Percentiles rank a stretch among this genome's conserved stretches.
These are phyloP conservation scores for Barnettozyma wickerhamii DNA, from an alignment of 805 yeast species.

Conservation along the genomic window DNA sequence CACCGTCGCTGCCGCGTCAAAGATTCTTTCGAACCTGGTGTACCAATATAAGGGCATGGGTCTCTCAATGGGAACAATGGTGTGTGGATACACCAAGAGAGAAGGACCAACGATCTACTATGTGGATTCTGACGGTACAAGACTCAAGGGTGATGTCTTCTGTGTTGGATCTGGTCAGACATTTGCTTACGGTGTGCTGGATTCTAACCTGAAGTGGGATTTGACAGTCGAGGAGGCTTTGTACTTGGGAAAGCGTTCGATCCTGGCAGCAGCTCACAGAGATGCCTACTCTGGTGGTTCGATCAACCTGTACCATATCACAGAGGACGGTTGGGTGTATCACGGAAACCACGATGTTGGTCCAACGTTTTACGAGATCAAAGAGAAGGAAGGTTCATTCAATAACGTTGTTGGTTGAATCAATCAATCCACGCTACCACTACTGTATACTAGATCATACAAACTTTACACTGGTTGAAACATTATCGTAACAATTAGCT, in stretches of 20 bases:
- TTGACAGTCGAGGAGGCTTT: slow-evolving; percentile 89
- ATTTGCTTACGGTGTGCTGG: slow-evolving; percentile 97
- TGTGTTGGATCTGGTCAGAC: slow-evolving; percentile 99
- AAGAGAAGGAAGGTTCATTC: slow-evolving; percentile 84
- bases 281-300: slow-evolving; percentile 99
- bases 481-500: neutral
- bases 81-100: slow-evolving; percentile 92
- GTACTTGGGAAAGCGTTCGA: slow-evolving; percentile 90
- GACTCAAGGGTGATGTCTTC: slow-evolving; percentile 90
- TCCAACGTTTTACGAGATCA: slow-evolving; percentile 84
- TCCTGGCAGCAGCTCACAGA: slow-evolving; percentile 96
- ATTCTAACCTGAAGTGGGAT: slow-evolving; percentile 90
- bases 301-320: slow-evolving; percentile 86
- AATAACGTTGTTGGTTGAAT: slow-evolving; percentile 54
- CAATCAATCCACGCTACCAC: too few relatives aligned
- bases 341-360: slow-evolving; percentile 96
- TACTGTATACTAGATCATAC: slow-evolving; percentile 4
- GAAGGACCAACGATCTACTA: slow-evolving; percentile 95
- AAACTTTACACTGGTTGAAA: too few relatives aligned
- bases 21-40: slow-evolving; percentile 84
- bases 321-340: slow-evolving; percentile 90
- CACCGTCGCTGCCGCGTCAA: slow-evolving; percentile 94
- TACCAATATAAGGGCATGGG: slow-evolving; percentile 97
- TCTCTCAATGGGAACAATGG: slow-evolving; percentile 98
- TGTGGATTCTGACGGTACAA: slow-evolving; percentile 95